Conservation (phyloP, 2,329 filamentous ascomycete species). For the Aspergillus costaricaensis region DNA sequence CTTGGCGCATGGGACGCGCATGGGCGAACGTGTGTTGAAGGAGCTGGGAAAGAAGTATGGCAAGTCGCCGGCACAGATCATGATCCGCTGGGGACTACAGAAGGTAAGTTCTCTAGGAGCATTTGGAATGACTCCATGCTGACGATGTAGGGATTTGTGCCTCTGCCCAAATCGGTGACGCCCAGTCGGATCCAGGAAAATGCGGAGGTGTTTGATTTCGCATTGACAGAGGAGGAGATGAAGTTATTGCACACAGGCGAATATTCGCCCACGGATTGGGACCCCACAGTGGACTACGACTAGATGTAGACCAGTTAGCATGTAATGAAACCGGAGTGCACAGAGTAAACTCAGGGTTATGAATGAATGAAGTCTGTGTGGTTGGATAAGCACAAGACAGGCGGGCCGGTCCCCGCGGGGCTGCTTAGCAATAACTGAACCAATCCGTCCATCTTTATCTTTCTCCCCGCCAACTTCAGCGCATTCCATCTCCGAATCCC, state of each 20-base stretch:
- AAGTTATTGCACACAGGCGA: slow-evolving; percentile 55
- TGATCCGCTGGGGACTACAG: slow-evolving; percentile 78
- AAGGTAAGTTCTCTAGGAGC: slow-evolving; percentile 60
- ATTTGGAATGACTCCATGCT: neutral
- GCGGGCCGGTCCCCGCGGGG: slow-evolving; percentile 24
- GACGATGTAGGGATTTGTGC: slow-evolving; percentile 56
- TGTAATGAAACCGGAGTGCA: neutral
- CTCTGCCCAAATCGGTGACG: slow-evolving; percentile 64
- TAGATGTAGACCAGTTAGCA: slow-evolving; percentile 13
- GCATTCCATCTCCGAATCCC: neutral
- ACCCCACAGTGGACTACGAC: slow-evolving; percentile 48
- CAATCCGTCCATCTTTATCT: neutral
- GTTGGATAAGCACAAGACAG: neutral
- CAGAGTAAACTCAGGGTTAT: neutral
- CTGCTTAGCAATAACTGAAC: slow-evolving; percentile 30
- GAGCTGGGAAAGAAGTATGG: slow-evolving; percentile 66
- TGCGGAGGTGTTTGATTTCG: slow-evolving; percentile 61
- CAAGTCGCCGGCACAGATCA: slow-evolving; percentile 70
- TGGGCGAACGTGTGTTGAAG: slow-evolving; percentile 66
- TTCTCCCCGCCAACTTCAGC: slow-evolving; percentile 5
- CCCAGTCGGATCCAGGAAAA: slow-evolving; percentile 63
- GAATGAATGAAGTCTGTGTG: neutral
- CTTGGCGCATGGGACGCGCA: slow-evolving; percentile 68
- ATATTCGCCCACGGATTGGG: slow-evolving; percentile 62
- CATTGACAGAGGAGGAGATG: slow-evolving; percentile 61